Conservation (phyloP, 345 rosid genomes). For the Citrus trifoliata region DNA sequence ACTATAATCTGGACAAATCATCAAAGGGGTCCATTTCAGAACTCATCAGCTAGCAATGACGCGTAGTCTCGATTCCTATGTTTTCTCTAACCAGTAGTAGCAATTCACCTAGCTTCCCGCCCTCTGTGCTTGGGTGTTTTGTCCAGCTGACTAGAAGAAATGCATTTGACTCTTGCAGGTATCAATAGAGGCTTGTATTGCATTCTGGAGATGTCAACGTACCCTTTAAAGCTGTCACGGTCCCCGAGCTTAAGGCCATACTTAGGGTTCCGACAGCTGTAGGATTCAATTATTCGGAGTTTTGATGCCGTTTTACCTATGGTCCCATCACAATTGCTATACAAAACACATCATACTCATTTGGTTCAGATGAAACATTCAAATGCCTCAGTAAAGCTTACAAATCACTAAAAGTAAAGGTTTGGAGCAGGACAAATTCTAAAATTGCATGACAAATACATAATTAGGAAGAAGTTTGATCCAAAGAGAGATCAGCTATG, state of each 20-base stretch:
- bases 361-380: not conserved
- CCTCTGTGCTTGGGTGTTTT: not conserved
- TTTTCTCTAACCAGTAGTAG: not conserved
- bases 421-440: not conserved
- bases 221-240: not conserved
- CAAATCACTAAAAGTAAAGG: not conserved
- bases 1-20: not conserved
- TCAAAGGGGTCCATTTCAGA: not conserved
- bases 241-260: too few relatives aligned
- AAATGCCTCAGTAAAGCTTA: not conserved
- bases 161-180: not conserved
- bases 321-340: not conserved
- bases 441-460: not conserved
- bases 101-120: not conserved
- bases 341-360: not conserved
- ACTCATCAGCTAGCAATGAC: not conserved
- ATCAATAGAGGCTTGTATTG: not conserved
- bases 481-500: conserved; percentile 54
- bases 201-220: not conserved
- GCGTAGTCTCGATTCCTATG: not conserved
- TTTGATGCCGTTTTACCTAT: not conserved
- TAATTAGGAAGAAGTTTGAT: not conserved
- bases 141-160: not conserved
- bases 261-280: not conserved
- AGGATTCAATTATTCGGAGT: not conserved